Percentiles rank a stretch among this genome's conserved stretches.
These are phyloP conservation scores for Hypoxylon sp. DNA, from an alignment of 2,329 filamentous ascomycete genomes.

Conservation along the genomic window DNA sequence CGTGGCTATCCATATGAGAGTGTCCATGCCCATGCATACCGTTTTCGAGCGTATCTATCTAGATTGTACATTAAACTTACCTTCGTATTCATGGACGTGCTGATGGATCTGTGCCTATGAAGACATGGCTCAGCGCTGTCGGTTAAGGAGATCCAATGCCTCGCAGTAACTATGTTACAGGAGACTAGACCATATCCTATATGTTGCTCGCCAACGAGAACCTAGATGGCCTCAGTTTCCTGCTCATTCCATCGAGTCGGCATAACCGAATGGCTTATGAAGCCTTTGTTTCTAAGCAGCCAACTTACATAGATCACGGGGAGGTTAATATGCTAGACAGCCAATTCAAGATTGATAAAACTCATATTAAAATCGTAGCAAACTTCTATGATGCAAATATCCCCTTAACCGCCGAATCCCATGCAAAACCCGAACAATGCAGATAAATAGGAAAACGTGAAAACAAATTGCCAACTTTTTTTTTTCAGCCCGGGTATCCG, in stretches of 20 bases:
- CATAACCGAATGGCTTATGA: not conserved
- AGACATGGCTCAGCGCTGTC: not conserved
- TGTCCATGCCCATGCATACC: too few relatives aligned
- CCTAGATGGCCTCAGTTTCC: not conserved
- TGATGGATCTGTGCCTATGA: too few relatives aligned
- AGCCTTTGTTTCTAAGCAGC: not conserved
- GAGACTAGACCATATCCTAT: not conserved
- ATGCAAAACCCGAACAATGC: conserved; percentile 14
- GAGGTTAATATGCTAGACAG: not conserved
- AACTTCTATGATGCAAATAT: conserved; percentile 7
- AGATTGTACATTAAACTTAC: too few relatives aligned
- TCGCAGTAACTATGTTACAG: not conserved
- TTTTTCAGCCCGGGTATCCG: conserved; percentile 23
- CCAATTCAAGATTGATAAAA: not conserved
- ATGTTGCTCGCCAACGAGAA: not conserved
- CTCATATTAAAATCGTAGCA: conserved; percentile 7
- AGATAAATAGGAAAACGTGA: conserved; percentile 3
- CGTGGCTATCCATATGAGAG: too few relatives aligned
- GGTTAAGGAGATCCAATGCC: not conserved
- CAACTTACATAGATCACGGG: not conserved
- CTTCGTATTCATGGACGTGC: too few relatives aligned
- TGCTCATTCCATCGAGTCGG: not conserved
- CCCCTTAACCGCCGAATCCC: conserved; percentile 7
- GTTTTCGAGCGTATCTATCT: too few relatives aligned
- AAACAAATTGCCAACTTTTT: conserved; percentile 4